Evolutionary conservation across 345 rosid species (phyloP).

Genomic region (Clarkia xantiana): DNA sequence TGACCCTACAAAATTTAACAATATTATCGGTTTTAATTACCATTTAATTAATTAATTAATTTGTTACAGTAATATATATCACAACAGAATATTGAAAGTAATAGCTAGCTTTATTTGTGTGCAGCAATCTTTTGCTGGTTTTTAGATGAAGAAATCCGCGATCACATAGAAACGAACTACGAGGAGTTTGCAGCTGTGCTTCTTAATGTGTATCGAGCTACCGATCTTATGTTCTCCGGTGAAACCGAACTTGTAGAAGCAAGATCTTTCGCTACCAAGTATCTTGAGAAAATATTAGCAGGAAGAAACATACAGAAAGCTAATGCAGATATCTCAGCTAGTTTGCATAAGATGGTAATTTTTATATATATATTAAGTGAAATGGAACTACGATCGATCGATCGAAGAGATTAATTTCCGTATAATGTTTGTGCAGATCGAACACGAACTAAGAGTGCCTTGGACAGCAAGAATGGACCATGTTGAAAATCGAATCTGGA

Average conservation of each 20-base stretch:
- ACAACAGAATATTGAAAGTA: no score
- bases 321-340: neutral
- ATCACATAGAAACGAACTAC: slow-evolving; percentile 15
- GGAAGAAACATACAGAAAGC: neutral
- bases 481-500: slow-evolving; percentile 46
- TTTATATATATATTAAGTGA: no score
- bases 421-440: slow-evolving; percentile 15
- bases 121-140: slow-evolving; percentile 54
- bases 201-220: slow-evolving; percentile 42
- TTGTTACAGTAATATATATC: no score
- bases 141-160: slow-evolving; percentile 20
- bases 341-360: slow-evolving; percentile 15
- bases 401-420: neutral
- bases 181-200: slow-evolving; percentile 21
- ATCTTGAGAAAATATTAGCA: slow-evolving; percentile 19
- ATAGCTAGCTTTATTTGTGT: neutral
- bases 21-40: no score
- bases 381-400: neutral
- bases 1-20: no score
- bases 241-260: slow-evolving; percentile 41
- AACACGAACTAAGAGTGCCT: slow-evolving; percentile 30
- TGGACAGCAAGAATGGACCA: slow-evolving; percentile 50
- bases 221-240: slow-evolving; percentile 42
- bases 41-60: neutral
- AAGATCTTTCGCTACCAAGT: slow-evolving; percentile 25